phyloP scores from a whole-genome alignment of 140 eudicot genomes.

The Stevia rebaudiana region DNA sequence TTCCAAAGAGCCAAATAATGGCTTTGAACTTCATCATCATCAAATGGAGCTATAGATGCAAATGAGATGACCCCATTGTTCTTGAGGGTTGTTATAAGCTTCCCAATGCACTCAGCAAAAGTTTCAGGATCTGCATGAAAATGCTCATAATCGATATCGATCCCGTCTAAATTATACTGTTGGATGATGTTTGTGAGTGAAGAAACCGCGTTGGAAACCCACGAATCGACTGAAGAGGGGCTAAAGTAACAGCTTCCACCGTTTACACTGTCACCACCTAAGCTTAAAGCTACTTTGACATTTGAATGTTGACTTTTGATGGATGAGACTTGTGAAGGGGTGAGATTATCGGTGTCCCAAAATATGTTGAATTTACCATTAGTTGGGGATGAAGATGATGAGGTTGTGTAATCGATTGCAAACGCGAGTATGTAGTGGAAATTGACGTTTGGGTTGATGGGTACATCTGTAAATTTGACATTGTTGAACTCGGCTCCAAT shows the following conservation, averaged over 20 bases:
- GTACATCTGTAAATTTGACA: conserved; percentile 35
- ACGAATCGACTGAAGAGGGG: conserved; percentile 36
- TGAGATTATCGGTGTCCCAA: conserved; percentile 38
- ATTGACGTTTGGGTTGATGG: conserved; percentile 38
- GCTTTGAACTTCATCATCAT: conserved; percentile 44
- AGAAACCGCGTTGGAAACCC: conserved; percentile 43
- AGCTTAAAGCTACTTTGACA: conserved; percentile 39
- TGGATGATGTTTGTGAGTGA: conserved; percentile 38
- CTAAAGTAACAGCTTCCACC: conserved; percentile 36
- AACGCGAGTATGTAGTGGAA: conserved; percentile 41
- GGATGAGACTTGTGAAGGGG: conserved; percentile 36
- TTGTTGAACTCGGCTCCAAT: conserved; percentile 30
- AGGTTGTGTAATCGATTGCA: conserved; percentile 37
- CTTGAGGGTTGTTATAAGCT: conserved; percentile 39
- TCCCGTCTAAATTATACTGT: conserved; percentile 35
- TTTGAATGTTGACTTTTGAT: conserved; percentile 35
- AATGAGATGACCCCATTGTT: conserved; percentile 34
- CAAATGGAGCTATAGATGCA: conserved; percentile 44
- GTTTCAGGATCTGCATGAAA: conserved; percentile 33
- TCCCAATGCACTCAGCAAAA: conserved; percentile 42
- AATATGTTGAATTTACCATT: conserved; percentile 38
- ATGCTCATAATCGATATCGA: conserved; percentile 45
- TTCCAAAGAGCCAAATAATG: conserved; percentile 46
- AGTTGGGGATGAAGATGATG: conserved; percentile 39
- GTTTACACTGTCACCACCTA: conserved; percentile 43